Evolutionary conservation across 1,284 basidiomycete species (phyloP).

Genomic region (Agroathelia rolfsii): DNA sequence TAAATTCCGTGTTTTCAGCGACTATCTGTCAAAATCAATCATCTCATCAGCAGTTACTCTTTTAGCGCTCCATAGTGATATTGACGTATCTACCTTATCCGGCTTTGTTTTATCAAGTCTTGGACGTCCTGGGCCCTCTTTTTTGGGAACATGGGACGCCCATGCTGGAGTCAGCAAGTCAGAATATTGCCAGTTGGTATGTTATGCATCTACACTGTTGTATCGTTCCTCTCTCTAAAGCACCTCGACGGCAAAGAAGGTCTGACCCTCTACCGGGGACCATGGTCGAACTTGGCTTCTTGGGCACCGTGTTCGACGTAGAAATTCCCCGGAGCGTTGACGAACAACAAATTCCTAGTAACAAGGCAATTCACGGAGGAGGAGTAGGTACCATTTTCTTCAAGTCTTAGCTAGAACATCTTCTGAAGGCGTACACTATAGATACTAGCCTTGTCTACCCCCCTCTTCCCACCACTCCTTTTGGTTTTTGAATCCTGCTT

Average conservation of each 20-base stretch:
- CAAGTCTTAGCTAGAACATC: conserved; percentile 27
- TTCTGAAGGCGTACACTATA: conserved; percentile 26
- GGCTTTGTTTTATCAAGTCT: conserved; percentile 65
- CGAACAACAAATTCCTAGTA: conserved; percentile 61
- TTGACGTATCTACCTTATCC: conserved; percentile 81
- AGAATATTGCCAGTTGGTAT: conserved; percentile 81
- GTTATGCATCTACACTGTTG: conserved; percentile 16
- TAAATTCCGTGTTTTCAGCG: conserved; percentile 18
- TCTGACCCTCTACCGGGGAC: conserved; percentile 59
- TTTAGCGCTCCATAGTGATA: conserved; percentile 76
- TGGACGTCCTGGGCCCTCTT: conserved; percentile 65
- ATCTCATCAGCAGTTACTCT: neutral
- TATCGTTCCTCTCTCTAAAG: conserved; percentile 10
- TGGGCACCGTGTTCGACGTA: conserved; percentile 66
- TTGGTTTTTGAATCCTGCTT: conserved; percentile 68
- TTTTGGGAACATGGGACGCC: conserved; percentile 68
- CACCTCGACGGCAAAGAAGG: conserved; percentile 38
- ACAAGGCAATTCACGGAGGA: conserved; percentile 38
- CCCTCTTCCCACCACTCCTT: conserved; percentile 60
- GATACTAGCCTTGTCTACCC: conserved; percentile 73
- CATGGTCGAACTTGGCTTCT: conserved; percentile 67
- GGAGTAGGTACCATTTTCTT: conserved; percentile 39
- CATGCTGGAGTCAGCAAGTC: conserved; percentile 79
- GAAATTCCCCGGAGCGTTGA: conserved; percentile 64
- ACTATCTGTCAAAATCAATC: neutral